Evolutionary conservation across 108 stramenopile genomes (phyloP).

Genomic region (Cyclotella distinguenda): DNA sequence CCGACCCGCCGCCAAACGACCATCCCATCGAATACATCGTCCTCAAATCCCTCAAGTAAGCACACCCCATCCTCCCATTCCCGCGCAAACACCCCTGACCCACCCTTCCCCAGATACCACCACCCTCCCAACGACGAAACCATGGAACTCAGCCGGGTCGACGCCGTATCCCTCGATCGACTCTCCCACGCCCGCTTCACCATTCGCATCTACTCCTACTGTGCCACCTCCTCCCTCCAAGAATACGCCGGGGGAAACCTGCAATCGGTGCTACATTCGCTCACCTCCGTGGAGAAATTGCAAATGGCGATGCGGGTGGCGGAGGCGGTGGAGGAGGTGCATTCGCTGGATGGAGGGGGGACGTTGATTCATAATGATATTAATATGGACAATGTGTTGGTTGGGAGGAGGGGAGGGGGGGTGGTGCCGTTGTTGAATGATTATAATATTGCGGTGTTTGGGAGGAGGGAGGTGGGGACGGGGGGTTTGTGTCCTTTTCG

Average conservation of each 20-base stretch:
- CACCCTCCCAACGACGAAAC: slow-evolving; percentile 60
- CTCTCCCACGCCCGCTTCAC: slow-evolving; percentile 65
- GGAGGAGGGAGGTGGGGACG: slow-evolving; percentile 53
- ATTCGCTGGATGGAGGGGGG: slow-evolving; percentile 40
- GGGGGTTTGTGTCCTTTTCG: slow-evolving; percentile 72
- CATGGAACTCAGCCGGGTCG: slow-evolving; percentile 77
- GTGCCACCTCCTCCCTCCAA: slow-evolving; percentile 64
- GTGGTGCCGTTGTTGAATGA: slow-evolving; percentile 73
- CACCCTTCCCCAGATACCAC: too few species aligned
- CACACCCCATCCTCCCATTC: not conserved
- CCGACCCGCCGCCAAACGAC: too few species aligned
- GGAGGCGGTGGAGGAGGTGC: slow-evolving; percentile 70
- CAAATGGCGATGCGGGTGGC: slow-evolving; percentile 65
- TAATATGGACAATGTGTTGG: slow-evolving; percentile 65
- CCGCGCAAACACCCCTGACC: too few species aligned
- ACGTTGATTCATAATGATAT: slow-evolving; percentile 83
- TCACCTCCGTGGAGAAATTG: slow-evolving; percentile 55
- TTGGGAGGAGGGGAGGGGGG: slow-evolving; percentile 55
- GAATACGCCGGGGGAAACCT: slow-evolving; percentile 47
- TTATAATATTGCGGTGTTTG: slow-evolving; percentile 87
- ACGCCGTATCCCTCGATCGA: slow-evolving; percentile 82
- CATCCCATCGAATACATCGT: slow-evolving; percentile 27
- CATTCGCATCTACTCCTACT: slow-evolving; percentile 72
- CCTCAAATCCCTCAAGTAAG: slow-evolving; percentile 49
- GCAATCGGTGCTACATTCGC: slow-evolving; percentile 21